Evolutionary conservation across 2,329 filamentous ascomycete species (phyloP), one percentile per base, ranked within the genome.

Genomic region (Drechslerella dactyloides): DNA sequence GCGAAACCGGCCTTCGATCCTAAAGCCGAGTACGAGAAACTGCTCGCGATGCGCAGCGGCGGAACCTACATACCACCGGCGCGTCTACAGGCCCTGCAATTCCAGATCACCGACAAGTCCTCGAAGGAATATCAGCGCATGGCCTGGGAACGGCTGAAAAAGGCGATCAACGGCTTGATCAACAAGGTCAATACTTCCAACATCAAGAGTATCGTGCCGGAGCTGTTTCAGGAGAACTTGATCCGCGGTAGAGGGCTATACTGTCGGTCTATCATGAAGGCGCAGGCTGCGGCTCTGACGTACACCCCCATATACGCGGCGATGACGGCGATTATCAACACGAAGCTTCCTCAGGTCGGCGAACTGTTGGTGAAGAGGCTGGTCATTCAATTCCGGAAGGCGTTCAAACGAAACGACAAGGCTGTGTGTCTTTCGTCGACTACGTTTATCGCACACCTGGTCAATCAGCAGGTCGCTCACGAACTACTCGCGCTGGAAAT

Each of bases 101-200:
- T 93, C 59, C 92, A 96, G 81, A 96, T 99, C 80, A 97, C 92
- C 73, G 94, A 99, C 82, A 96, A 96, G 83, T 88, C 86, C 61
- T 96, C 89, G 80, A 96, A 96, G 81, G 94, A 97, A 81, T 97
- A 96, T 79, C 94, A 97, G 84, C 90, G 94, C 77, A 96, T 99
- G 91, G 92, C 93, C 7, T 99, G 94, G 94, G 94, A 99, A 81
- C 93, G 93, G 11, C 83, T 99, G 78, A 99, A 99, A 83, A 99
- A 99, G 83, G 94, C 90, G 54, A 96, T 99, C 81, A 97, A 99
- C 79, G 94, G 94, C 76, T 82, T 99, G 75, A 96, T 99, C 84
- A 99, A 99, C 85, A 99, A 99, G 83, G 90, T 97, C 83, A 97
- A 97, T 81, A 90, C 93, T 63, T 91, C 90, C 35, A 99, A 99